Conservation (phyloP, 1,284 basidiomycete species). For the Schizopora paradoxa region DNA sequence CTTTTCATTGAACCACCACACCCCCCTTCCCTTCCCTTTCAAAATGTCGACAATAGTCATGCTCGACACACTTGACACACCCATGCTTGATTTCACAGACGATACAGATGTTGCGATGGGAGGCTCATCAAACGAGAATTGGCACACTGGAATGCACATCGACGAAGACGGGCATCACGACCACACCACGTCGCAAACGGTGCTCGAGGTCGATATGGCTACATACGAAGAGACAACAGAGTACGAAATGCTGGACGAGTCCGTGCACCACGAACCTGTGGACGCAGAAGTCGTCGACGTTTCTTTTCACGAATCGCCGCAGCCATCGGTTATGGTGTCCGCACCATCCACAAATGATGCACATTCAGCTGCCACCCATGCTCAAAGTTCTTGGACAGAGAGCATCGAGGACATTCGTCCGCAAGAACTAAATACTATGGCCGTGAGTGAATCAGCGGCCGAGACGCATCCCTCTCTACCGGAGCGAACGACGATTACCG, state of each 20-base stretch:
- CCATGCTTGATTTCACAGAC: slow-evolving; percentile 17
- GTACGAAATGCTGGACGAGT: slow-evolving; percentile 68
- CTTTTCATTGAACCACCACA: background rate
- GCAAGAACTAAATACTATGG: background rate
- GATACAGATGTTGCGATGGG: slow-evolving; percentile 15
- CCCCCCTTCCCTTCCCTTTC: background rate
- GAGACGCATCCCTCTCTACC: background rate
- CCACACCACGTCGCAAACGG: background rate
- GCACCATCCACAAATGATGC: background rate
- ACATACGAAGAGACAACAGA: slow-evolving; percentile 51
- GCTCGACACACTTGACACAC: slow-evolving; percentile 14
- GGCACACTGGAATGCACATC: slow-evolving; percentile 15
- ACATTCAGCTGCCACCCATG: slow-evolving; percentile 39
- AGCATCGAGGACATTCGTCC: background rate
- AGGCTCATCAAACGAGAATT: slow-evolving; percentile 12
- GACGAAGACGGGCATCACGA: slow-evolving; percentile 14
- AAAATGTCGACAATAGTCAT: slow-evolving; percentile 14
- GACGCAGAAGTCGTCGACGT: slow-evolving; percentile 56
- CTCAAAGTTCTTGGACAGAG: background rate
- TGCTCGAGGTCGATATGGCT: slow-evolving; percentile 69
- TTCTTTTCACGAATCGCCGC: slow-evolving; percentile 33
- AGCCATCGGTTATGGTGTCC: slow-evolving; percentile 8
- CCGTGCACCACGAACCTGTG: slow-evolving; percentile 28
- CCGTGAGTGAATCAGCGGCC: background rate
- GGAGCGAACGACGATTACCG: background rate